Evolutionary conservation across 163 green algal species (phyloP), one percentile per base, ranked within the genome.

Genomic region (Chlamydomonas reinhardtii): DNA sequence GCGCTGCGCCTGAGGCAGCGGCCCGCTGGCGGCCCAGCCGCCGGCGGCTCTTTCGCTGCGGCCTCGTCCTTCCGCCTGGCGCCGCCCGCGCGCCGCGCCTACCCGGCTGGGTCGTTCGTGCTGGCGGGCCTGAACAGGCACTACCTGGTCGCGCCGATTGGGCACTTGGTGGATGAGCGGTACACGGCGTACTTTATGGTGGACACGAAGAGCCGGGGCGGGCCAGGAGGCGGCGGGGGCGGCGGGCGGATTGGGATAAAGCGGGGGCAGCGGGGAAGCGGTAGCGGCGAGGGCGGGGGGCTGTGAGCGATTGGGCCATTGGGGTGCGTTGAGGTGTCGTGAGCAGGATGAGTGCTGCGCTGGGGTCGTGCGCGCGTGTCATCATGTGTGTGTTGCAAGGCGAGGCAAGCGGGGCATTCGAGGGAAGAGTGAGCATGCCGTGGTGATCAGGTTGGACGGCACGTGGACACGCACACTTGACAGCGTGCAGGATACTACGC

Each of bases 141-240:
- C 17, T 87, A 84, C 78, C 78, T 90, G 64, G 29, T 87, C 3
- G 85, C 78, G 9, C 85, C 85, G 5, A 73, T 90, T 32, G 77
- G 78, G 65, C 84, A 87, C 72, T 43, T 90, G 1, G 64, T 87
- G 61, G 85, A 90, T 61, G 85, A 90, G 78, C 52, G 82, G 2
- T 91, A 91, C 81, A 91, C 80, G 5, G 86, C 80, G 8, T 91
- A 91, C 74, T 91, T 90, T 27, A 39, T 32, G 9, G 19, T 78
- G 5, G 66, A 75, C 16, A 74, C 29, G 0, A 35, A 71, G 59
- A 15, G 4, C 5, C 31, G 22, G 59, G 22, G 59, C 59, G 59
- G 59, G 48, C 6, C 11, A 56, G 48, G 48, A 9, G 59, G 59
- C 25, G 59, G 19, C 59, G 24, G 24, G 6, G 59, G 48, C 14